phyloP scores from a whole-genome alignment of 2,329 filamentous ascomycete species.

The Cercospora berteroae region DNA sequence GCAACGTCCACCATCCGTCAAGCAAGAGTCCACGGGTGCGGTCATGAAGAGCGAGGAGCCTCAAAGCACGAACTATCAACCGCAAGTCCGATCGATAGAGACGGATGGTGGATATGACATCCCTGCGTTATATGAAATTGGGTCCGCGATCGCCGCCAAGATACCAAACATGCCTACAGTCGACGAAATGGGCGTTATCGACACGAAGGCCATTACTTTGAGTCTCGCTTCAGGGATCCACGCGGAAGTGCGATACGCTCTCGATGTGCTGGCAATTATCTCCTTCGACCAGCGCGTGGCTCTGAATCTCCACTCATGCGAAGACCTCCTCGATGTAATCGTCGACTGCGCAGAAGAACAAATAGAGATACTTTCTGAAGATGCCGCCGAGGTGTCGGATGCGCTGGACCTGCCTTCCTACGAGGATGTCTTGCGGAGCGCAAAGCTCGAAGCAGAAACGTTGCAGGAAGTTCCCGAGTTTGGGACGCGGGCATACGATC shows the following conservation, averaged over 20 bases:
- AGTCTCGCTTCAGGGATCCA: slow-evolving; percentile 87
- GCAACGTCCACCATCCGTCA: slow-evolving; percentile 33
- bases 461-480: slow-evolving; percentile 71
- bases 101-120: slow-evolving; percentile 69
- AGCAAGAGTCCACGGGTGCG: slow-evolving; percentile 29
- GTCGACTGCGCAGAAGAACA: slow-evolving; percentile 91
- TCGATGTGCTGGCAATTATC: slow-evolving; percentile 77
- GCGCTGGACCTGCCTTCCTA: slow-evolving; percentile 80
- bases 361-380: slow-evolving; percentile 77
- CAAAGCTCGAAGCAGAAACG: slow-evolving; percentile 67
- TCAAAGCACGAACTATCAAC: slow-evolving; percentile 36
- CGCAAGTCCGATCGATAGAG: slow-evolving; percentile 28
- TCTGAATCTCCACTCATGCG: slow-evolving; percentile 71
- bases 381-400: slow-evolving; percentile 81
- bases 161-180: slow-evolving; percentile 74
- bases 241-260: slow-evolving; percentile 80
- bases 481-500: slow-evolving; percentile 73
- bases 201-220: slow-evolving; percentile 84
- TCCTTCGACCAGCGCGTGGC: slow-evolving; percentile 63
- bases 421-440: slow-evolving; percentile 81
- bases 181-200: slow-evolving; percentile 79
- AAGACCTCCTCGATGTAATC: slow-evolving; percentile 83
- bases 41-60: slow-evolving; percentile 38
- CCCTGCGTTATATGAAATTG: slow-evolving; percentile 61
- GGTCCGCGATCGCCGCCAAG: slow-evolving; percentile 63